Base-by-base conservation (phyloP, 371 early-diverging fungal species). In the Lichtheimia hyalospora region DNA sequence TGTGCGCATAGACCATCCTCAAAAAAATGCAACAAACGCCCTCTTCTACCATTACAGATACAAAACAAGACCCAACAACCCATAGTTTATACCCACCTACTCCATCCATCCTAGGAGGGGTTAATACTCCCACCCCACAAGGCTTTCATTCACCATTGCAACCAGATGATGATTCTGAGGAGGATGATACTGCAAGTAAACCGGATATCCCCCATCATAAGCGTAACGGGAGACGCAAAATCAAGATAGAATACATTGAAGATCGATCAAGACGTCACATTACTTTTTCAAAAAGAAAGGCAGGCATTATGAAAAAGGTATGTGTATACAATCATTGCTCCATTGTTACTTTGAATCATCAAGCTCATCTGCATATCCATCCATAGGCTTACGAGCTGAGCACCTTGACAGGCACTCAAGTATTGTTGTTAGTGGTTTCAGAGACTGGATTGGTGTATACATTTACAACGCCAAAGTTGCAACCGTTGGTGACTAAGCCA, bases 401-500 rank as follows among this genome's bases (percentile, higher is more conserved):
- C 68, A 93, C 96, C 1, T 81, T 99, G 63, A 99, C 99, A 8
- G 98, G 98, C 49, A 96, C 98, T 2, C 96, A 99, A 74, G 95
- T 99, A 39, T 83, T 99, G 54, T 79, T 99, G 52, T 71, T 99
- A 40, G 92, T 99, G 3, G 98, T 98, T n/a, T 94, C 96, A 4
- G 99, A 96, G 71, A 97, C 96, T 40, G 98, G 99, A 16, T 90
- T 97, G 57, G 99, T 99, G 14, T 99, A 98, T 75, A 97, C 99
- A 2, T 99, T 97, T 73, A 97, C 99, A 7, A 98, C 99, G 12
- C 91, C 93, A 27, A 98, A 96, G 71, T 82, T 99, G 39, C 95
- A 96, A 70, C 97, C 97, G 6, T 82, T 98, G 27, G 95, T 99
- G 16, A 92, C 95, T 40, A 91, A 95, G 68, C 87, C 96, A 6